phyloP scores from a whole-genome alignment of 1,139 yeast genomes.

The Kodamaea arcana region DNA sequence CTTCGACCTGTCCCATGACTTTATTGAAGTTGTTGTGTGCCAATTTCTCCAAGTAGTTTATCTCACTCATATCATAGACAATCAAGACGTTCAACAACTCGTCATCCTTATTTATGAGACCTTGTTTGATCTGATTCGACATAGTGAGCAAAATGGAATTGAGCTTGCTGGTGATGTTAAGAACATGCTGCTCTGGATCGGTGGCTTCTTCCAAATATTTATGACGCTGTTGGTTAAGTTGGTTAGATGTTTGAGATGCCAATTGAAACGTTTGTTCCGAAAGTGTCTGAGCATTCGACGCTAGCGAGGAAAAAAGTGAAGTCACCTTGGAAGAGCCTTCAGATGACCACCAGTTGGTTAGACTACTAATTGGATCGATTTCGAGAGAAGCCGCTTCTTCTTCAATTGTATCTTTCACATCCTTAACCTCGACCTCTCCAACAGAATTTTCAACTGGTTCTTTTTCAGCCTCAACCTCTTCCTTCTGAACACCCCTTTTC shows the following conservation, averaged over 20 bases:
- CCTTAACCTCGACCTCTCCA: neutral
- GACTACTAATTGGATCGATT: constrained; percentile 63
- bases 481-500: constrained; percentile 17
- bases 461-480: constrained; percentile 4
- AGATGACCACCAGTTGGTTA: constrained; percentile 77
- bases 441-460: constrained; percentile 1
- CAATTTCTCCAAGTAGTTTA: constrained; percentile 58
- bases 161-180: constrained; percentile 29
- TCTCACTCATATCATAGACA: constrained; percentile 78
- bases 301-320: constrained; percentile 59
- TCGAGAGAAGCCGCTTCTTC: constrained; percentile 10
- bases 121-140: constrained; percentile 46
- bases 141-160: constrained; percentile 35
- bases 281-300: constrained; percentile 40
- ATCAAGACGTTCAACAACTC: constrained; percentile 44
- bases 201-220: constrained; percentile 23
- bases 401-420: neutral
- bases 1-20: constrained; percentile 92
- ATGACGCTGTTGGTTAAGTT: constrained; percentile 40
- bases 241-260: constrained; percentile 42
- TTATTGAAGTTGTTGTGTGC: constrained; percentile 67
- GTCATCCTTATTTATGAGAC: constrained; percentile 69
- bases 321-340: constrained; percentile 76
- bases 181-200: constrained; percentile 26
- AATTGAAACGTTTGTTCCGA: constrained; percentile 43